Percentiles rank a stretch among this genome's conserved stretches.
These are phyloP conservation scores for Medicago arabica DNA, from an alignment of 306 rosid genomes.

Conservation along the genomic window DNA sequence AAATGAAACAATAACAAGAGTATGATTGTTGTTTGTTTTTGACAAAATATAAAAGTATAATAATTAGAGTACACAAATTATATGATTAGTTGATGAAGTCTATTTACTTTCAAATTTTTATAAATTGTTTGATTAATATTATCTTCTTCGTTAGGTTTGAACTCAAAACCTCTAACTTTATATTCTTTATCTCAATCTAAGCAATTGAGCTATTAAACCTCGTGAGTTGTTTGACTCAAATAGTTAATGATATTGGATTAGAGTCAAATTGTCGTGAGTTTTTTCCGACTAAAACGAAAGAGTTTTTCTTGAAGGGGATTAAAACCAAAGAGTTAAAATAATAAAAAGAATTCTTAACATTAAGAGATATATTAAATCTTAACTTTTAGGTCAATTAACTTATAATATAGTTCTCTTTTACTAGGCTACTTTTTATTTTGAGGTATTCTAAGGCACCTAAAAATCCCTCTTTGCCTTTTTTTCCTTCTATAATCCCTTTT, in stretches of 20 bases:
- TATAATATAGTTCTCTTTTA: not conserved
- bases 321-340: not conserved
- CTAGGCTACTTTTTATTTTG: not conserved
- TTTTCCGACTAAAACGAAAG: not conserved
- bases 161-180: too few species aligned
- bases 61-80: too few species aligned
- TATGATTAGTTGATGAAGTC: too few species aligned
- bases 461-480: not conserved
- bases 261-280: not conserved
- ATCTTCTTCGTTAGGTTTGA: too few species aligned
- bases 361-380: not conserved
- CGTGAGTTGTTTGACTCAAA: too few species aligned
- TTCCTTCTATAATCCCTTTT: not conserved
- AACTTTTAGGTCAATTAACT: not conserved
- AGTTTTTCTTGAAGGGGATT: not conserved
- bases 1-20: not conserved
- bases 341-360: not conserved
- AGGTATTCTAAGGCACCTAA: not conserved
- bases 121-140: too few species aligned
- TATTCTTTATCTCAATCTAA: too few species aligned
- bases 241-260: not conserved
- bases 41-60: too few species aligned
- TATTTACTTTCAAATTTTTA: too few species aligned
- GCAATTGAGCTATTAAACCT: too few species aligned
- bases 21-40: too few species aligned